Evolutionary conservation across 208 protist species (phyloP), one percentile per base, ranked within the genome.

Genomic region (Phytomonas francai): DNA sequence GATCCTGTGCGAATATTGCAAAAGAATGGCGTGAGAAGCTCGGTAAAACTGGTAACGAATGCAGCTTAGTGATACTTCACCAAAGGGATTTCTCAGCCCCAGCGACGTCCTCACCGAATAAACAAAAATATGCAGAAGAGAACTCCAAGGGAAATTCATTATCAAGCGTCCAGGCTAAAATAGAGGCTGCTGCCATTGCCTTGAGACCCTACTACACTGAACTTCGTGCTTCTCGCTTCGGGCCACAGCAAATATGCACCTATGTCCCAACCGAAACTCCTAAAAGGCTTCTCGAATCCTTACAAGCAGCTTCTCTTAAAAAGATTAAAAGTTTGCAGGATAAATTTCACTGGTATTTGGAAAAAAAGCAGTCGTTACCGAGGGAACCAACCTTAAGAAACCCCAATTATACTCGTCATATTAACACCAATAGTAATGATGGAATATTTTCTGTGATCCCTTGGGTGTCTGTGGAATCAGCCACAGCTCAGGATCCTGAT

Each of bases 131-230:
- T 7, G 19, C 19, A 0, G 45, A 54, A 25, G 45, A 25, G 5
- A 54, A 1, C 45, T 54, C 45, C 5, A 54, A 54, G 19, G 45
- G 45, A 54, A 54, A 54, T 0, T 54, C 19, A 16, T 3, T 25
- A 54, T 19, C 19, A 25, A 78, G 45, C 14, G 5, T 0, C 31
- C 51, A 12, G 36, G 72, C 65, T 14, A 39, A 59, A 25, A 16
- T 19, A 2, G 45, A 84, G 31, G 70, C 78, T 5, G 80, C 80
- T 5, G 71, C 67, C 0, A 66, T 71, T n/a, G 33, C 73, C 36
- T 65, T 93, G 62, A 74, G 83, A 68, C 59, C 62, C 59, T 93
- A 93, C 78, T 89, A 84, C 72, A 76, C 76, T 54, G 87, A 93
- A 63, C 83, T 93, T 19, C 61, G 71, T 30, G 74, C 78, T 45